phyloP scores from a whole-genome alignment of 2,329 filamentous ascomycete genomes.

The Diaporthe citri region DNA sequence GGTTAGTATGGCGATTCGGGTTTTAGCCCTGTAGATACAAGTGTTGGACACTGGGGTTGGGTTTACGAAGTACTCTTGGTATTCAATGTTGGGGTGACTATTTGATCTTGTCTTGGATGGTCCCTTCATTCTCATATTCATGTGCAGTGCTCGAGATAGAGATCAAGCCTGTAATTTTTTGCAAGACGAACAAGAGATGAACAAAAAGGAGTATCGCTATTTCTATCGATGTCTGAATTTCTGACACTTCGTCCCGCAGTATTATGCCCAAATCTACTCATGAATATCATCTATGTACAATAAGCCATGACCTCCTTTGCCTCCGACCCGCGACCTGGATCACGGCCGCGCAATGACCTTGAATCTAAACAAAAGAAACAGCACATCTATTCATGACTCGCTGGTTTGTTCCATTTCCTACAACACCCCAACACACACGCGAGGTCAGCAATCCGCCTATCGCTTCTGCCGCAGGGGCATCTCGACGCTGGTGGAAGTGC shows the following conservation, averaged over 20 bases:
- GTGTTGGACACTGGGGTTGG: background rate
- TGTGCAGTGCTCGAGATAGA: background rate
- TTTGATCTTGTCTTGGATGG: background rate
- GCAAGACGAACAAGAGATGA: background rate
- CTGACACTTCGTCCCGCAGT: background rate
- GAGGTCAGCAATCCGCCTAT: background rate
- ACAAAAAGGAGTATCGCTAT: background rate
- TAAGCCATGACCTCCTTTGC: slow-evolving; percentile 1
- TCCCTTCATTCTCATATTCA: background rate
- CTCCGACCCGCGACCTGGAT: background rate
- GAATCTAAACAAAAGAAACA: background rate
- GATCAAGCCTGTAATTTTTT: background rate
- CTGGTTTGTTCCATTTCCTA: background rate
- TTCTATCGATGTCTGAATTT: background rate
- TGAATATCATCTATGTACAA: slow-evolving; percentile 1
- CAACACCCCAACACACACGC: background rate
- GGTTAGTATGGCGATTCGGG: background rate
- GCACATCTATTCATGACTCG: background rate
- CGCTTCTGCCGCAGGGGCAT: slow-evolving; percentile 8
- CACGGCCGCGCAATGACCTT: background rate
- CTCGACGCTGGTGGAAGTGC: slow-evolving; percentile 25
- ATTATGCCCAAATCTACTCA: background rate
- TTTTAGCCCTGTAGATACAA: too few relatives aligned
- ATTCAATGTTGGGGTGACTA: background rate
- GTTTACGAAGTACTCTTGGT: background rate